phyloP scores from a whole-genome alignment of 2,329 filamentous ascomycete species.

The Exophiala alcalophila region DNA sequence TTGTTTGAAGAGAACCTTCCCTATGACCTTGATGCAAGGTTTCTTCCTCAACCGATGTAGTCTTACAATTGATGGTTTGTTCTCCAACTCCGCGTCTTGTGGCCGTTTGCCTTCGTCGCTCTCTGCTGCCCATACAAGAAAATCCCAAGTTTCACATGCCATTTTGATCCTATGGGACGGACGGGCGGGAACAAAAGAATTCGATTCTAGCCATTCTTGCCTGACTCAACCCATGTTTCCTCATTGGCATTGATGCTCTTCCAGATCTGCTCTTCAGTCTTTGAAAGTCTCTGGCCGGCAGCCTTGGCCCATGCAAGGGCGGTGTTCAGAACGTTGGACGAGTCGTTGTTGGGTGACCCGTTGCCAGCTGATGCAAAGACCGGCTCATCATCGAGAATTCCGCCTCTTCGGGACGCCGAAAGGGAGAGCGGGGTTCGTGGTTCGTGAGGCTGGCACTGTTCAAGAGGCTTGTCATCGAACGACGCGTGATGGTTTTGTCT shows the following conservation, averaged over 20 bases:
- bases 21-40: too few relatives aligned
- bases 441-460: conserved; percentile 18
- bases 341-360: conserved; percentile 55
- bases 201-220: too few relatives aligned
- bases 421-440: conserved; percentile 15
- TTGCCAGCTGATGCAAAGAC: conserved; percentile 55
- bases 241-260: conserved; percentile 35
- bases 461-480: conserved; percentile 27
- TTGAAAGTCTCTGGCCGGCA: conserved; percentile 39
- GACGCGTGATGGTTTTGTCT: conserved; percentile 31
- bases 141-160: too few relatives aligned
- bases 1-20: too few relatives aligned
- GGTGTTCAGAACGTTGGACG: conserved; percentile 32
- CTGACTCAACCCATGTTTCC: conserved; percentile 4
- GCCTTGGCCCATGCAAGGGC: conserved; percentile 31
- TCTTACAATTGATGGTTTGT: too few relatives aligned
- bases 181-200: too few relatives aligned
- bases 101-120: too few relatives aligned
- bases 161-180: too few relatives aligned
- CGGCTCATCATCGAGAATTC: conserved; percentile 51
- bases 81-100: too few relatives aligned
- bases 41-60: too few relatives aligned
- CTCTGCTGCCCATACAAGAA: too few relatives aligned
- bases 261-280: conserved; percentile 50
- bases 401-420: conserved; percentile 18